These are phyloP conservation scores for Oemleria cerasiformis DNA, from an alignment of 306 rosid genomes.

Conservation along the genomic window DNA sequence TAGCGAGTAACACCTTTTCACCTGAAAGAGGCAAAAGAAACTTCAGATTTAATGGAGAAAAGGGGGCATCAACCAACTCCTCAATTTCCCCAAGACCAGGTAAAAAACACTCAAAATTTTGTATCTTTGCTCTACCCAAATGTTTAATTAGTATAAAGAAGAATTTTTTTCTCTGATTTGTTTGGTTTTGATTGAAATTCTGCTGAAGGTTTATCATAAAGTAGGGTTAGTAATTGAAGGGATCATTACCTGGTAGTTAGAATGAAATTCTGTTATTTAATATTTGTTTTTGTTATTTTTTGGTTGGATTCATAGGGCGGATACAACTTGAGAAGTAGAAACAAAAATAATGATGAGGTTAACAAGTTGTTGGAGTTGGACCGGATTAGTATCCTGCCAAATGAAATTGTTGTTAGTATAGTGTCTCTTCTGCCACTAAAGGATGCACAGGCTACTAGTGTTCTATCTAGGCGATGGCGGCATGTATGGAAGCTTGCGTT, in stretches of 20 bases:
- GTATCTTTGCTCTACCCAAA: not conserved
- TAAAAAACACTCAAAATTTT: not conserved
- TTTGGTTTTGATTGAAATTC: not conserved
- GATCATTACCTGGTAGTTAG: not conserved
- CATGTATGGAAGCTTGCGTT: not conserved
- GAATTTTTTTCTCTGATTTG: not conserved
- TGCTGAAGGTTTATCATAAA: not conserved
- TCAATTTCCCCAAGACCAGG: not conserved
- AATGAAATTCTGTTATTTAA: not conserved
- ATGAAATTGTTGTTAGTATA: slow-evolving; percentile 1
- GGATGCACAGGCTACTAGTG: not conserved
- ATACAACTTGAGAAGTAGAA: not conserved
- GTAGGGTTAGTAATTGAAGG: not conserved
- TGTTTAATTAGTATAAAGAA: not conserved
- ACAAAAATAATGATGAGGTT: not conserved
- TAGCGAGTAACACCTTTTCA: not conserved
- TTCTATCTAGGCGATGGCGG: slow-evolving; percentile 4
- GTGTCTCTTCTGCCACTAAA: slow-evolving; percentile 2
- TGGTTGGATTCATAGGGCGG: not conserved
- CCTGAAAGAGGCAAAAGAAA: not conserved
- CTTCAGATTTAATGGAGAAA: not conserved
- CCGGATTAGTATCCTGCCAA: not conserved
- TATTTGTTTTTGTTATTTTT: not conserved
- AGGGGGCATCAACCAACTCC: not conserved
- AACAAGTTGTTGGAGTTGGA: not conserved